A percentile compares a stretch with the other conserved stretches of the same genome.
Conservation (phyloP, 495 filamentous ascomycete genomes). For the Ramalina intermedia region DNA sequence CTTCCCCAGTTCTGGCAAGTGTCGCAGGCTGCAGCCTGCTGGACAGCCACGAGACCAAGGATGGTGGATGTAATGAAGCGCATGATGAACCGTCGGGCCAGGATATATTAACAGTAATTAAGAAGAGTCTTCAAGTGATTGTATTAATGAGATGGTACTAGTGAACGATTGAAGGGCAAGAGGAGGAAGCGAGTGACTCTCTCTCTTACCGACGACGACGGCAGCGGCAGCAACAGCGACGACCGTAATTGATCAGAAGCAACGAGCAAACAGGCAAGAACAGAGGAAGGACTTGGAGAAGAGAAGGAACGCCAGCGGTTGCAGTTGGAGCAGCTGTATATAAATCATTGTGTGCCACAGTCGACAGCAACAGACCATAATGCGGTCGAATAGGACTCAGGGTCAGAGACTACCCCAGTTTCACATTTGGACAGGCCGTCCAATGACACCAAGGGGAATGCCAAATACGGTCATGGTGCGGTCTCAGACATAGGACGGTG, state of each 20-base stretch:
- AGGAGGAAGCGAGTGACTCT: conserved; percentile 19
- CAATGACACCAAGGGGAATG: too few species aligned
- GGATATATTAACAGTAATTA: neutral
- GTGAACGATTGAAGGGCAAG: conserved; percentile 12
- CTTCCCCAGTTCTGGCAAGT: neutral
- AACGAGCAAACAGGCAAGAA: too few species aligned
- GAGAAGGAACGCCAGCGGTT: too few species aligned
- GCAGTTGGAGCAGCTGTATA: too few species aligned
- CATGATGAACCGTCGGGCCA: conserved; percentile 13
- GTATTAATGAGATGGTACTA: conserved; percentile 6
- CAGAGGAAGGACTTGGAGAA: too few species aligned
- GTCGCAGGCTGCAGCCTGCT: conserved; percentile 38
- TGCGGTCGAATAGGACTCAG: too few species aligned
- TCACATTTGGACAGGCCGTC: too few species aligned
- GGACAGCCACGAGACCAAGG: conserved; percentile 20
- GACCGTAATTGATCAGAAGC: conserved; percentile 5
- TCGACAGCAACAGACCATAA: too few species aligned
- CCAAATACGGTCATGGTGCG: too few species aligned
- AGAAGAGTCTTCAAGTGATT: conserved; percentile 9
- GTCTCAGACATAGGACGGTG: too few species aligned
- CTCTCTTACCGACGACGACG: conserved; percentile 7
- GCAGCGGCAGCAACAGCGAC: conserved; percentile 16
- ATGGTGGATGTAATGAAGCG: conserved; percentile 11
- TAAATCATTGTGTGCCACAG: too few species aligned
- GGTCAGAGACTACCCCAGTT: too few species aligned